These are phyloP conservation scores for Favolaschia claudopus DNA, from an alignment of 768 basidiomycete species.

Conservation along the genomic window DNA sequence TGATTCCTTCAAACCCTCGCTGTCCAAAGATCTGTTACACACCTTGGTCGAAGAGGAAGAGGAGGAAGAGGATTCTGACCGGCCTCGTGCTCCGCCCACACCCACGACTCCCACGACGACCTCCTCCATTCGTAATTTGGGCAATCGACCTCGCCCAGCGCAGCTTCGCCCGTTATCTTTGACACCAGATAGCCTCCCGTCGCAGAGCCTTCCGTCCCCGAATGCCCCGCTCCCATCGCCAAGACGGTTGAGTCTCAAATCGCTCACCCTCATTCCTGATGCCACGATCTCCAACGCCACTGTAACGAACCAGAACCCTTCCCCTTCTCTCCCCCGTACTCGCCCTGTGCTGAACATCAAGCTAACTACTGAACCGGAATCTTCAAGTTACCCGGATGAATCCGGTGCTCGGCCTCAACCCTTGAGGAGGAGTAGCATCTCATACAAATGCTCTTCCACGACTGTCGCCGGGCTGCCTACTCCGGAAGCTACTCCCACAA, in stretches of 20 bases:
- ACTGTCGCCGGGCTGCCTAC: conserved; percentile 65
- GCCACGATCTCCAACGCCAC: conserved; percentile 16
- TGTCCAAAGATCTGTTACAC: conserved; percentile 77
- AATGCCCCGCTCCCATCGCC: conserved; percentile 59
- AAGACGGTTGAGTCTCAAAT: conserved; percentile 47
- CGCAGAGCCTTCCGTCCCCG: conserved; percentile 26
- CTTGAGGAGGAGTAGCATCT: conserved; percentile 73
- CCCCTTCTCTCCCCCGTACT: conserved; percentile 38
- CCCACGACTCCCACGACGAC: conserved; percentile 41
- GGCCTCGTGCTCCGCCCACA: conserved; percentile 37
- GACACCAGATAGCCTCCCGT: conserved; percentile 56
- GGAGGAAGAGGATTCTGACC: conserved; percentile 76
- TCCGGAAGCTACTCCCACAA: conserved; percentile 75
- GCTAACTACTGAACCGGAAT: conserved; percentile 29
- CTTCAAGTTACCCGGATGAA: conserved; percentile 33
- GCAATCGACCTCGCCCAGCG: conserved; percentile 68
- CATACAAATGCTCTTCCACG: conserved; percentile 68
- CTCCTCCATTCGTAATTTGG: conserved; percentile 44
- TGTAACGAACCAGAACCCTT: conserved; percentile 25
- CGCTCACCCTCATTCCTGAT: conserved; percentile 46
- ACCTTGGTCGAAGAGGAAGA: conserved; percentile 89
- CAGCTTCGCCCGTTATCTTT: conserved; percentile 78
- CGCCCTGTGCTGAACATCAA: conserved; percentile 50
- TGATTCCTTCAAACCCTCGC: conserved; percentile 81
- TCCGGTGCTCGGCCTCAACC: conserved; percentile 43